These are phyloP conservation scores for Raffaelea ambrosiae DNA, from an alignment of 2,329 filamentous ascomycete species.

Conservation along the genomic window DNA sequence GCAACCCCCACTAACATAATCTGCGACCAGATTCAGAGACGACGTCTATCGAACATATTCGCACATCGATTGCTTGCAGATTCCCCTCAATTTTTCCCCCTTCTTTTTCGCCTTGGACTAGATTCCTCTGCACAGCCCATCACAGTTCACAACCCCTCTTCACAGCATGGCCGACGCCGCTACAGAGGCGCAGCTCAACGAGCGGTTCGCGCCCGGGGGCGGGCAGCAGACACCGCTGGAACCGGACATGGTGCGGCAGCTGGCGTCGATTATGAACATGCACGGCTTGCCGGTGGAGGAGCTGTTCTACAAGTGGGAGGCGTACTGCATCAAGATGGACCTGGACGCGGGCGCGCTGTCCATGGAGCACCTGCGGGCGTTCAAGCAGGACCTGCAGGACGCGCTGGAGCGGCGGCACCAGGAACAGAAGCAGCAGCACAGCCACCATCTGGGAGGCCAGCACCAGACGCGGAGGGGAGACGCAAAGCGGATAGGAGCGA, in stretches of 20 bases:
- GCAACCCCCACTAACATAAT: not conserved
- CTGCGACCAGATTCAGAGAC: not conserved
- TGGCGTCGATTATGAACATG: slow-evolving; percentile 78
- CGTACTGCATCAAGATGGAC: slow-evolving; percentile 92
- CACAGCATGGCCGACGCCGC: slow-evolving; percentile 28
- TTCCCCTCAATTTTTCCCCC: too few species aligned
- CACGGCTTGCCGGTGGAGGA: slow-evolving; percentile 77
- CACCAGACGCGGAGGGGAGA: slow-evolving; percentile 43
- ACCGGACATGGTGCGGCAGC: slow-evolving; percentile 68
- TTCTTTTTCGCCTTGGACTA: not conserved
- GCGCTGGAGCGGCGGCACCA: slow-evolving; percentile 48
- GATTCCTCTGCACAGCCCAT: too few species aligned
- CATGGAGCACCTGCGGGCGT: slow-evolving; percentile 61
- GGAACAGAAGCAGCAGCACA: slow-evolving; percentile 52
- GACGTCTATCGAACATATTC: too few species aligned
- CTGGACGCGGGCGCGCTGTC: slow-evolving; percentile 57
- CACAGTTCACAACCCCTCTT: not conserved
- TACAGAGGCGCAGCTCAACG: slow-evolving; percentile 32
- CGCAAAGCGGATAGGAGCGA: slow-evolving; percentile 49
- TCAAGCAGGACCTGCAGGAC: slow-evolving; percentile 85
- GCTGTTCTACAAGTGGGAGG: slow-evolving; percentile 98
- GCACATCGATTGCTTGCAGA: too few species aligned
- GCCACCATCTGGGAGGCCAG: slow-evolving; percentile 20
- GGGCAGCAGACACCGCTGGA: slow-evolving; percentile 50
- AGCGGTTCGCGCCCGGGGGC: slow-evolving; percentile 46